phyloP scores from a whole-genome alignment of 352 stramenopile species.

The Plasmopara halstedii region DNA sequence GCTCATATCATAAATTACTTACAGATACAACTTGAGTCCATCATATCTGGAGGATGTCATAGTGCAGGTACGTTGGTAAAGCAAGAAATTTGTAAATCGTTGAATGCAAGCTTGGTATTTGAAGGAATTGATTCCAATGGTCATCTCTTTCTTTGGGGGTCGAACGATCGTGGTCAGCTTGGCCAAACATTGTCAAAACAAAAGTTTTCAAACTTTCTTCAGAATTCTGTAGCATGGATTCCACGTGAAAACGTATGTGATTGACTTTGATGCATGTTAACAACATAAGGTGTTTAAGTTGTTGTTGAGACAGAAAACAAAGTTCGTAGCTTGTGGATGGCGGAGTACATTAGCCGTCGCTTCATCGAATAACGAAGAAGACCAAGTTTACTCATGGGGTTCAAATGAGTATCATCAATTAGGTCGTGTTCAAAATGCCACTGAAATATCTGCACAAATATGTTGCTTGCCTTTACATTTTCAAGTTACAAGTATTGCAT shows the following conservation, averaged over 20 bases:
- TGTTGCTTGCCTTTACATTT: slow-evolving; percentile 14
- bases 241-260: slow-evolving; percentile 7
- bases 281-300: neutral
- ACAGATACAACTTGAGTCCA: slow-evolving; percentile 22
- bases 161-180: slow-evolving; percentile 51
- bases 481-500: slow-evolving; percentile 49
- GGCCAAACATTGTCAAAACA: slow-evolving; percentile 7
- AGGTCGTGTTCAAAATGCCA: slow-evolving; percentile 14
- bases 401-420: slow-evolving; percentile 43
- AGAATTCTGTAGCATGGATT: slow-evolving; percentile 4
- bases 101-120: neutral
- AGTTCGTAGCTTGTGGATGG: slow-evolving; percentile 63
- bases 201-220: slow-evolving; percentile 3
- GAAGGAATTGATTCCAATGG: slow-evolving; percentile 22
- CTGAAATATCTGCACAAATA: slow-evolving; percentile 3
- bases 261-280: neutral
- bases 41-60: slow-evolving; percentile 61
- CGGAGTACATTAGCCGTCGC: slow-evolving; percentile 51
- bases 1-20: neutral
- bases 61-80: slow-evolving; percentile 36
- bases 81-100: neutral
- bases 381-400: slow-evolving; percentile 49
- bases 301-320: slow-evolving; percentile 14
- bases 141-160: slow-evolving; percentile 61
- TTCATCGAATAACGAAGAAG: neutral